phyloP scores from a whole-genome alignment of 805 yeast genomes.

The Candida gorgasii region DNA sequence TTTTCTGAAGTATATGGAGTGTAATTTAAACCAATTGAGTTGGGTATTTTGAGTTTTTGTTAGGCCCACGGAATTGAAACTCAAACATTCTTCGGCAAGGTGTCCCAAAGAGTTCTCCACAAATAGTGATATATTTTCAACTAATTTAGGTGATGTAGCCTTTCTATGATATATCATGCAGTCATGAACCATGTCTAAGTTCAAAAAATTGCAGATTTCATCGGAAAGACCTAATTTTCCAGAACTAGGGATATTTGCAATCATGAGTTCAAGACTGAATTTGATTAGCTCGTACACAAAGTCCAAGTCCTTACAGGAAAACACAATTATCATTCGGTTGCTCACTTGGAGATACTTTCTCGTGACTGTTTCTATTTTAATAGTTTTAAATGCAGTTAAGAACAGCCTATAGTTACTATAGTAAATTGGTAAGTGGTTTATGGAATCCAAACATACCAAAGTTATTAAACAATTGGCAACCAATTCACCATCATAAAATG shows the following conservation, averaged over 20 bases:
- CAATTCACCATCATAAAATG: no score
- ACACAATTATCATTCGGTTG: slow-evolving; percentile 9
- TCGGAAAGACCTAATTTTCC: no score
- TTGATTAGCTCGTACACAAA: neutral
- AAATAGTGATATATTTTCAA: neutral
- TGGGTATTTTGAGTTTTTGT: neutral
- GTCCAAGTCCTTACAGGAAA: slow-evolving; percentile 9
- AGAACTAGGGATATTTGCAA: no score
- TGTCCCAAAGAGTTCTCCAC: neutral
- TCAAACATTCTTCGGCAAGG: neutral
- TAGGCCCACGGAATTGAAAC: neutral
- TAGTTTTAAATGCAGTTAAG: neutral
- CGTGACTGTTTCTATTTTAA: neutral
- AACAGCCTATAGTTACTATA: slow-evolving; percentile 1
- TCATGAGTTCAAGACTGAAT: neutral
- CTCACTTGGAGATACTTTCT: no score
- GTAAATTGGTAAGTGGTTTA: slow-evolving; percentile 6
- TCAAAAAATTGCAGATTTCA: slow-evolving; percentile 11
- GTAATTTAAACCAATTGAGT: slow-evolving; percentile 27
- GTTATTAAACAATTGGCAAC: slow-evolving; percentile 7
- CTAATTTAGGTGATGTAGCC: no score
- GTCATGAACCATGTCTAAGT: slow-evolving; percentile 11
- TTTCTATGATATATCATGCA: neutral
- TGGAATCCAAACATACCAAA: slow-evolving; percentile 6
- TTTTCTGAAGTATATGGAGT: slow-evolving; percentile 22